Evolutionary conservation across 306 rosid species (phyloP).

Genomic region (Datisca glomerata): DNA sequence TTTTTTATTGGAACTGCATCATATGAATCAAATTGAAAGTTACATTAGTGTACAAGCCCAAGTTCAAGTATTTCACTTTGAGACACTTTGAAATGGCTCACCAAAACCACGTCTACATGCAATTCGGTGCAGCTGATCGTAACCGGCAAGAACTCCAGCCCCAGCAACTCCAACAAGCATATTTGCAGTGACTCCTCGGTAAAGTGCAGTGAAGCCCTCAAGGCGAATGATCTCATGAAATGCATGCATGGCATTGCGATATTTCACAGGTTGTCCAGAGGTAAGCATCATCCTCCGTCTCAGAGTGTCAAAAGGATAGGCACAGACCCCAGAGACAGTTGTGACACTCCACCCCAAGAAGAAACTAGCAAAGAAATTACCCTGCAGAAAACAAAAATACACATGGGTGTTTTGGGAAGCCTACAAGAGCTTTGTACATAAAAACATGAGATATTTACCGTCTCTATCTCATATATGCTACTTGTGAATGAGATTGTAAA

Average conservation of each 20-base stretch:
- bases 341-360: conserved; percentile 94
- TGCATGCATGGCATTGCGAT: conserved; percentile 55
- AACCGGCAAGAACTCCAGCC: conserved; percentile 92
- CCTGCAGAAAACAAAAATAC: conserved; percentile 32
- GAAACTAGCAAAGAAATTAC: conserved; percentile 82
- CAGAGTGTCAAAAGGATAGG: conserved; percentile 86
- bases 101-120: conserved; percentile 25
- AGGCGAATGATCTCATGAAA: conserved; percentile 53
- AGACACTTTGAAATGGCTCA: conserved; percentile 28
- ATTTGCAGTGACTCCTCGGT: conserved; percentile 77
- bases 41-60: neutral
- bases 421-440: neutral
- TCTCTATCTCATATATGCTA: neutral
- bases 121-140: conserved; percentile 65
- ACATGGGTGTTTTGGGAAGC: too few relatives aligned
- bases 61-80: conserved; percentile 29
- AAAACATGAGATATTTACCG: neutral
- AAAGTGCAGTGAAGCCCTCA: conserved; percentile 70
- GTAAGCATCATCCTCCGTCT: conserved; percentile 95
- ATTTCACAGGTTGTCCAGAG: conserved; percentile 70
- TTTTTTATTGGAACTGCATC: neutral
- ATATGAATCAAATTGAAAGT: neutral
- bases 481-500: neutral
- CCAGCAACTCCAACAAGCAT: conserved; percentile 95
- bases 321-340: conserved; percentile 68